These are phyloP conservation scores for Papilionanthe hybrid DNA, from an alignment of 116 monocot species.

Conservation along the genomic window DNA sequence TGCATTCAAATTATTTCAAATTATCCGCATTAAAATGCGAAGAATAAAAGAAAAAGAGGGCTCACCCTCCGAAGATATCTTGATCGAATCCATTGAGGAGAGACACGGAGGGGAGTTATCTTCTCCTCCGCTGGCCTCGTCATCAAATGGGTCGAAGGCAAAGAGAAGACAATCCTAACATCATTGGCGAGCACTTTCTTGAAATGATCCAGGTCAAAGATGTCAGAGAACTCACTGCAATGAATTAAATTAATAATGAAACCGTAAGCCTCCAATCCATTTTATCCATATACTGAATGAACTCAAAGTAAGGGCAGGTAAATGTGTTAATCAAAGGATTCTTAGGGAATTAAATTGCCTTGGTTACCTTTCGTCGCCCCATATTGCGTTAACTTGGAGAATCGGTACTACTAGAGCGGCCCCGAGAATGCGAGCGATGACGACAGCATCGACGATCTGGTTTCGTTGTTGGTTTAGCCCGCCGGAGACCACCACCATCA, in stretches of 20 bases:
- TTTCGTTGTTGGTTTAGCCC: constrained; percentile 88
- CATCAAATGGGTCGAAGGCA: constrained; percentile 79
- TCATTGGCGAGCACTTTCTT: constrained; percentile 67
- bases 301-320: not conserved
- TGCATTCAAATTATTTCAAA: not conserved
- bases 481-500: constrained; percentile 71
- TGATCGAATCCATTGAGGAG: constrained; percentile 63
- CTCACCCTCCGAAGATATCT: constrained; percentile 46
- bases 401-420: constrained; percentile 75
- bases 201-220: constrained; percentile 88
- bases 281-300: not conserved
- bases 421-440: constrained; percentile 74
- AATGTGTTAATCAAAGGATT: not conserved
- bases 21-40: not conserved
- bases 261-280: not conserved
- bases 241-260: not conserved
- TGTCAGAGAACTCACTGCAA: constrained; percentile 74
- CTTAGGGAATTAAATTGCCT: not conserved
- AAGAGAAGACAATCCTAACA: constrained; percentile 69
- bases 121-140: constrained; percentile 65
- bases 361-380: constrained; percentile 77
- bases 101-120: constrained; percentile 57
- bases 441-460: constrained; percentile 85
- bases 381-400: constrained; percentile 70
- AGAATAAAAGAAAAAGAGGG: not conserved